Conservation (phyloP, 495 filamentous ascomycete species). For the Xylaria nigripes region DNA sequence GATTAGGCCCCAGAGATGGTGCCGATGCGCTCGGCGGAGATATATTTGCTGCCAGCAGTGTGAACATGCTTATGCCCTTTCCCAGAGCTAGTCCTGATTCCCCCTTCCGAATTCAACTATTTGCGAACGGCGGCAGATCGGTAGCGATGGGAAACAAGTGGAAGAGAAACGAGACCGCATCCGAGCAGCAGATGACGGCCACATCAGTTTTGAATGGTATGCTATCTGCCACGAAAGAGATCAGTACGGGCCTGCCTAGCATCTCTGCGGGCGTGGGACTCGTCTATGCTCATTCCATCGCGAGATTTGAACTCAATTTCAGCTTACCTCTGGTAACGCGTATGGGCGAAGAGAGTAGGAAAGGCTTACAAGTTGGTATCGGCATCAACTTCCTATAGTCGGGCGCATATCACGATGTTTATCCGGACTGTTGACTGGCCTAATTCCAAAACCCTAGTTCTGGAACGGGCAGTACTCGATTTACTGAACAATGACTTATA, state of each 20-base stretch:
- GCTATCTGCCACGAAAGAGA: constrained; percentile 50
- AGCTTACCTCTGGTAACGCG: constrained; percentile 75
- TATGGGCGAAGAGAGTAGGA: constrained; percentile 74
- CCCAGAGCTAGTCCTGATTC: constrained; percentile 68
- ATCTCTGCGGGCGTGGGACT: constrained; percentile 80
- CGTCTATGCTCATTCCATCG: constrained; percentile 87
- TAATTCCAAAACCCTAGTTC: not conserved
- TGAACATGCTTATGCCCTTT: constrained; percentile 74
- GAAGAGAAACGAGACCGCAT: constrained; percentile 32
- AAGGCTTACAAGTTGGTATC: constrained; percentile 87
- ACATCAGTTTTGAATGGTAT: constrained; percentile 42
- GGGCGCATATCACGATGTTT: not conserved
- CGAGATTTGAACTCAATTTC: constrained; percentile 93
- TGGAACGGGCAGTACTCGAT: not conserved
- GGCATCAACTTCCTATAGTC: constrained; percentile 83
- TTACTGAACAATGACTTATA: not conserved
- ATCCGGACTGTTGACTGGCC: not conserved
- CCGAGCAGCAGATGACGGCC: constrained; percentile 26
- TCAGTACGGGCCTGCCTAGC: constrained; percentile 71
- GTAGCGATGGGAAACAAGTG: constrained; percentile 58
- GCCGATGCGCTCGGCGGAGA: constrained; percentile 83
- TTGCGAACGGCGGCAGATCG: constrained; percentile 82
- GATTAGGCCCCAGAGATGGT: constrained; percentile 81
- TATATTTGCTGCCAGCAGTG: constrained; percentile 77
- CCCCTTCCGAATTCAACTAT: constrained; percentile 81